Percentiles rank a stretch among this genome's conserved stretches.
These are phyloP conservation scores for Pichia sp. DNA, from an alignment of 1,139 yeast genomes.

Conservation along the genomic window DNA sequence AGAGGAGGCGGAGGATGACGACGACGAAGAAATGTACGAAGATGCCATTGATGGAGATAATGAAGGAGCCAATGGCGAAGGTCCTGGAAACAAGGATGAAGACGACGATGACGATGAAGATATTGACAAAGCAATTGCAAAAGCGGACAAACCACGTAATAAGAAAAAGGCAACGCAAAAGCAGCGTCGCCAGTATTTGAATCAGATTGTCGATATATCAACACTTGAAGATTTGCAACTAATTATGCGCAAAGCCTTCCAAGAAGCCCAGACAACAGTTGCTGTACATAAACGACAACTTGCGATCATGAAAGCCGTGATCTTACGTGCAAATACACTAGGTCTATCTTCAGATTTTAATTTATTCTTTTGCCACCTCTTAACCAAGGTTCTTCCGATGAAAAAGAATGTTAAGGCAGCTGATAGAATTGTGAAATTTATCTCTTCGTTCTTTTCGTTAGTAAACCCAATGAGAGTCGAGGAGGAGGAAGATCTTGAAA, in stretches of 20 bases:
- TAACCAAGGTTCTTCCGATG: constrained; percentile 61
- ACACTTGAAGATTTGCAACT: constrained; percentile 32
- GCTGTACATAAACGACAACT: constrained; percentile 77
- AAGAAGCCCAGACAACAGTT: constrained; percentile 69
- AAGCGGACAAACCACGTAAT: constrained; percentile 7
- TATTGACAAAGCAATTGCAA: constrained; percentile 11
- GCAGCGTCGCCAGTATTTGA: constrained; percentile 13
- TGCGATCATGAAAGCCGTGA: constrained; percentile 56
- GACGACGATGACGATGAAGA: constrained; percentile 13
- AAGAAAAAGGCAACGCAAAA: constrained; percentile 3
- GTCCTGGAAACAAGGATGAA: background rate
- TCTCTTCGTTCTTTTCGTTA: constrained; percentile 58
- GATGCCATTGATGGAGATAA: background rate
- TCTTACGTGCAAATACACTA: constrained; percentile 49
- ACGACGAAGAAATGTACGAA: background rate
- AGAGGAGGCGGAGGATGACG: background rate
- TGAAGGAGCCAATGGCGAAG: background rate
- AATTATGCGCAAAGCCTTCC: constrained; percentile 68
- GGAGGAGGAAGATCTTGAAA: background rate
- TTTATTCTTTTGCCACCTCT: constrained; percentile 51
- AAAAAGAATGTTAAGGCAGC: constrained; percentile 71
- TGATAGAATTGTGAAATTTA: constrained; percentile 72
- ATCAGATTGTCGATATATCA: constrained; percentile 17
- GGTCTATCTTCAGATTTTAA: constrained; percentile 56
- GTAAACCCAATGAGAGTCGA: constrained; percentile 33